A percentile compares a stretch with the other conserved stretches of the same genome.
Conservation (phyloP, 768 basidiomycete genomes). For the Dioszegia aurantiaca region DNA sequence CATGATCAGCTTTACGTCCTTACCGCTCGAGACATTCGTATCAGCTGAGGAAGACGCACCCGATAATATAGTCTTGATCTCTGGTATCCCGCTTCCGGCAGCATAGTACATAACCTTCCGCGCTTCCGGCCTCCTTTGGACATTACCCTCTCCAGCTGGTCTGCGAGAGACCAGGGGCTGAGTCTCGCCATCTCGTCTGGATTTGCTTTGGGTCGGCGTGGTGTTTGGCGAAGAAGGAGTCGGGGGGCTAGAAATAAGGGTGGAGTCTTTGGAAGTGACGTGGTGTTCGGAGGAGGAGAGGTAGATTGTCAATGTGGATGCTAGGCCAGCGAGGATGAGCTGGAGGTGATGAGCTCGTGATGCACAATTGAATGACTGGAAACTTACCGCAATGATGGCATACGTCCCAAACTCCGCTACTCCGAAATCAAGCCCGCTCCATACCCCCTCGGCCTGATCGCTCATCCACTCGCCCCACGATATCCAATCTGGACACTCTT, state of each 20-base stretch:
- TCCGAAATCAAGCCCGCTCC: conserved; percentile 51
- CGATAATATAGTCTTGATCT: conserved; percentile 66
- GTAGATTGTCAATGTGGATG: conserved; percentile 76
- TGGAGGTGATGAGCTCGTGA: conserved; percentile 45
- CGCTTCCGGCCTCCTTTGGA: conserved; percentile 17
- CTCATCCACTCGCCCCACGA: conserved; percentile 67
- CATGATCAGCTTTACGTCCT: background rate
- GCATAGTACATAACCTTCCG: conserved; percentile 83
- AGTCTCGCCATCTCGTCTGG: background rate
- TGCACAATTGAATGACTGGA: background rate
- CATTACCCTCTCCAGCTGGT: conserved; percentile 17
- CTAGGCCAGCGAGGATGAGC: conserved; percentile 69
- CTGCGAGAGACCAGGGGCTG: conserved; percentile 16
- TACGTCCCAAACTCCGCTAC: conserved; percentile 67
- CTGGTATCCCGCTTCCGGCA: conserved; percentile 92
- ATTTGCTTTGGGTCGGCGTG: background rate
- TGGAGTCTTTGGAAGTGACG: conserved; percentile 81
- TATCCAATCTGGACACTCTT: conserved; percentile 66
- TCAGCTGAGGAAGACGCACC: conserved; percentile 12
- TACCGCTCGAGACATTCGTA: background rate
- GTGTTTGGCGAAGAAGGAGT: conserved; percentile 7
- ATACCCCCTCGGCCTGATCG: conserved; percentile 43
- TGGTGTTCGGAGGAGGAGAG: conserved; percentile 87
- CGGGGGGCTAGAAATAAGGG: conserved; percentile 48
- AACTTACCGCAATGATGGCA: conserved; percentile 70